Conservation (phyloP, 2,329 filamentous ascomycete species). For the Trichoderma polysporum region DNA sequence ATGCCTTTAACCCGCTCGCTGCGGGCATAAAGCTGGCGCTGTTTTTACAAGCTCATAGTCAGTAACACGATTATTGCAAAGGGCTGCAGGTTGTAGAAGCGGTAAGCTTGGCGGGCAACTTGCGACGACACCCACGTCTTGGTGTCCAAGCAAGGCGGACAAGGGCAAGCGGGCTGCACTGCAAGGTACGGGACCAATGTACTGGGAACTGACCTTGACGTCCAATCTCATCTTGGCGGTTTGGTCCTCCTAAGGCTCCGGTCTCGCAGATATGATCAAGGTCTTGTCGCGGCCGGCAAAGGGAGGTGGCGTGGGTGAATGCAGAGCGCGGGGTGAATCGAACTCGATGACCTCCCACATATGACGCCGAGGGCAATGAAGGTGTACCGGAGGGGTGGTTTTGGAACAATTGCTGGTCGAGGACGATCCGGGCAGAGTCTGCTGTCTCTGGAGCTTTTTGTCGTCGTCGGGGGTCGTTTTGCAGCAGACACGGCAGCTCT, state of each 20-base stretch:
- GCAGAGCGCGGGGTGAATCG: constrained; percentile 19
- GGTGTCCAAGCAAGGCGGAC: neutral
- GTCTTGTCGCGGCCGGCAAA: neutral
- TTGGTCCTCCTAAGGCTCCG: constrained; percentile 9
- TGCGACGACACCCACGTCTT: neutral
- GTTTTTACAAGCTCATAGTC: constrained; percentile 14
- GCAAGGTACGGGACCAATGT: neutral
- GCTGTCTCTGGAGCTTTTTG: constrained; percentile 16
- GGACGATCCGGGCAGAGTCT: constrained; percentile 15
- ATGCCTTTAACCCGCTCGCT: constrained; percentile 96
- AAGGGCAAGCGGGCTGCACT: neutral
- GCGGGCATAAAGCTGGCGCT: constrained; percentile 62
- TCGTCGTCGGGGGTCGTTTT: constrained; percentile 13
- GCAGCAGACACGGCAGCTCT: constrained; percentile 21
- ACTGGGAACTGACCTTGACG: constrained; percentile 39
- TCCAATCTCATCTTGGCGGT: constrained; percentile 42
- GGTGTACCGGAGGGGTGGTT: neutral
- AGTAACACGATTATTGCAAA: neutral
- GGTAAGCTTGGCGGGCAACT: neutral
- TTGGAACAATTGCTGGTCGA: constrained; percentile 6
- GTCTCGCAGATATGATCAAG: neutral
- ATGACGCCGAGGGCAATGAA: neutral
- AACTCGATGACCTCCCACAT: constrained; percentile 15
- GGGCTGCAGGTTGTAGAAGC: neutral
- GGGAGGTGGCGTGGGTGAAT: constrained; percentile 3